Percentiles rank a stretch among this genome's conserved stretches.
These are phyloP conservation scores for Corymbia calophylla DNA, from an alignment of 441 rosid genomes.

Conservation along the genomic window DNA sequence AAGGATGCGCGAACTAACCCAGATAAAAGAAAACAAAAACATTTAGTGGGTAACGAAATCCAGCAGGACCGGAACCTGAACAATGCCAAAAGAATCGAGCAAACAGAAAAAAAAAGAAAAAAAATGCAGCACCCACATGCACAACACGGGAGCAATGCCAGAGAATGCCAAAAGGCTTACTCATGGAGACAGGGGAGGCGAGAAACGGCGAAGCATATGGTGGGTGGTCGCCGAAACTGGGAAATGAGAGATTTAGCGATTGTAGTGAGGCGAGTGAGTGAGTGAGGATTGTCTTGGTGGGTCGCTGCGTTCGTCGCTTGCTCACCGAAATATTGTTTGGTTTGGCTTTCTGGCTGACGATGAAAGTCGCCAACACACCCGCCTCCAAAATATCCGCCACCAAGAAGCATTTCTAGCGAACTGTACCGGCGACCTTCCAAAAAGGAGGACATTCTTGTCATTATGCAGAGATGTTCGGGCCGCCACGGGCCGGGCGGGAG, in stretches of 20 bases:
- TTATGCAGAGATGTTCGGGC: not conserved
- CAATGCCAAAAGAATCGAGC: not conserved
- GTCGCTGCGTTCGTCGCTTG: not conserved
- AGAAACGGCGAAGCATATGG: not conserved
- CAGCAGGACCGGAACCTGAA: not conserved
- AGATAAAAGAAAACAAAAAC: not conserved
- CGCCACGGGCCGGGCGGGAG: not conserved
- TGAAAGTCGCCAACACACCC: not conserved
- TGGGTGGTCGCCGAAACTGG: not conserved
- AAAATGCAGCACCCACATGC: not conserved
- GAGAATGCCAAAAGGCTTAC: not conserved
- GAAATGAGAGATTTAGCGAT: not conserved
- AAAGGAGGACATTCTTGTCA: not conserved
- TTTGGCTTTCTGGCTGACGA: not conserved
- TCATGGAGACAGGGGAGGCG: not conserved
- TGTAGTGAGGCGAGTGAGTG: not conserved
- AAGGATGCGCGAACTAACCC: not conserved
- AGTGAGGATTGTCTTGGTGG: not conserved
- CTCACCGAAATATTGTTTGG: not conserved
- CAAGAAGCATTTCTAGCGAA: not conserved
- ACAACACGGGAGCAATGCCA: not conserved
- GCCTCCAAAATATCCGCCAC: not conserved
- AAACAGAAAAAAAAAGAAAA: not conserved
- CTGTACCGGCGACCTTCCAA: not conserved
- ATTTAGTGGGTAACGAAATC: not conserved